Conservation (phyloP, 2,329 filamentous ascomycete species). For the Hawksworthiomyces lignivorus region DNA sequence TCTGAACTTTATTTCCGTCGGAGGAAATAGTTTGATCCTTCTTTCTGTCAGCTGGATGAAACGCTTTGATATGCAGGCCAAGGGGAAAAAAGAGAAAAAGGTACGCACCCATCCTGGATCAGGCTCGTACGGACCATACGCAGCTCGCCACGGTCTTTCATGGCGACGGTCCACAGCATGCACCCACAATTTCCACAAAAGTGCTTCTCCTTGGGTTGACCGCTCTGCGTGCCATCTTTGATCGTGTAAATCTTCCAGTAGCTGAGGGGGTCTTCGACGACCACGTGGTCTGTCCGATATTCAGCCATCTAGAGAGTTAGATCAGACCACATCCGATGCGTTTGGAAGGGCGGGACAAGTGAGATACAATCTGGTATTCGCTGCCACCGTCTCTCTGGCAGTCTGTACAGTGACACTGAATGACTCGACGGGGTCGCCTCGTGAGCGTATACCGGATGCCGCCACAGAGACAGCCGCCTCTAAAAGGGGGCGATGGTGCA, state of each 20-base stretch:
- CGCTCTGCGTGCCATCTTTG: constrained; percentile 14
- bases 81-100: no score
- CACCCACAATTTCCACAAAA: constrained; percentile 18
- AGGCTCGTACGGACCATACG: constrained; percentile 16
- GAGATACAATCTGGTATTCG: constrained; percentile 14
- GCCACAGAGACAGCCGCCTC: constrained; percentile 16
- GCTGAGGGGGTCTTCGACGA: constrained; percentile 13
- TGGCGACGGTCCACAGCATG: constrained; percentile 16
- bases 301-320: constrained; percentile 11
- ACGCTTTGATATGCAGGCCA: no score
- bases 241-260: constrained; percentile 16
- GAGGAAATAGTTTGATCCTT: constrained; percentile 11
- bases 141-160: constrained; percentile 13
- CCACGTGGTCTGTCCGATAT: constrained; percentile 14
- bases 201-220: constrained; percentile 17
- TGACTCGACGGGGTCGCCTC: constrained; percentile 11
- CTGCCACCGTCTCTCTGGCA: constrained; percentile 15
- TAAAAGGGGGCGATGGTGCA: constrained; percentile 4
- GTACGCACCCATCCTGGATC: constrained; percentile 13
- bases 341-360: background rate
- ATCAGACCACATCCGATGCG: no score
- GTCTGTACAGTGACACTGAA: constrained; percentile 17
- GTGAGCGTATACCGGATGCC: constrained; percentile 15
- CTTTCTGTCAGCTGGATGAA: no score
- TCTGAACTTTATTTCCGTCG: constrained; percentile 12